Base-by-base conservation (phyloP, 2,329 filamentous ascomycete species). In the Pseudohalonectria lignicola region DNA sequence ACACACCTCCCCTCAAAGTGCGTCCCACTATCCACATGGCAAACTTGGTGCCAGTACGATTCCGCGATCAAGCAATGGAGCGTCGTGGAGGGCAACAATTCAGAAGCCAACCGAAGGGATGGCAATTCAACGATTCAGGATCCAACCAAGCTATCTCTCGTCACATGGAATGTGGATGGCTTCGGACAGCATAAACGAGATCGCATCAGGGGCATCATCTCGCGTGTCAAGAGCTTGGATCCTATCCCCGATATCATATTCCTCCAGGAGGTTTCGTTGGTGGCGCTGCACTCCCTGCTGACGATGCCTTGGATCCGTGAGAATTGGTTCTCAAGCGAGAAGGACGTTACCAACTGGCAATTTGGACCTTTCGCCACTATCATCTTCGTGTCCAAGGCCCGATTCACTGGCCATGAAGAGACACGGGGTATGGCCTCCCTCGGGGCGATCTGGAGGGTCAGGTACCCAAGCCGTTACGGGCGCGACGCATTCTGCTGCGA, bases 401-500 rank as follows among this genome's bases (percentile, higher is more conserved):
- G 48, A 3, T 57, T 58, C 30, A 40, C 29, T 15, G 37, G n/a
- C n/a, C 32, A 15, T n/a, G 9, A 18, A 30, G 16, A 23, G 23
- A 36, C 23, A 34, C 4, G 30, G 19, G 12, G 21, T 19, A 41
- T 32, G 6, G 36, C 31, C 20, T 25, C 23, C 2, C 43, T 57
- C 2, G 56, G 59, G 4, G 44, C 51, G 2, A 37, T 61, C 2
- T 62, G 51, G 48, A 49, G 54, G 19, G 45, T 57, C 17, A 46
- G 46, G 1, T 57, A 49, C 26, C 50, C 49, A 2, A 57, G 53
- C 36, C 49, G 45, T 11, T 62, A 53, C 35, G 45, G 39, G 9
- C 47, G 57, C 21, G 49, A 59, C 41, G 57, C 57, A 2, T 49
- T 62, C 5, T 62, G 55, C 40, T 57, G 57, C 41, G 57, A 62